Base-by-base conservation (phyloP, 768 basidiomycete species). In the Tulasnella sp. region DNA sequence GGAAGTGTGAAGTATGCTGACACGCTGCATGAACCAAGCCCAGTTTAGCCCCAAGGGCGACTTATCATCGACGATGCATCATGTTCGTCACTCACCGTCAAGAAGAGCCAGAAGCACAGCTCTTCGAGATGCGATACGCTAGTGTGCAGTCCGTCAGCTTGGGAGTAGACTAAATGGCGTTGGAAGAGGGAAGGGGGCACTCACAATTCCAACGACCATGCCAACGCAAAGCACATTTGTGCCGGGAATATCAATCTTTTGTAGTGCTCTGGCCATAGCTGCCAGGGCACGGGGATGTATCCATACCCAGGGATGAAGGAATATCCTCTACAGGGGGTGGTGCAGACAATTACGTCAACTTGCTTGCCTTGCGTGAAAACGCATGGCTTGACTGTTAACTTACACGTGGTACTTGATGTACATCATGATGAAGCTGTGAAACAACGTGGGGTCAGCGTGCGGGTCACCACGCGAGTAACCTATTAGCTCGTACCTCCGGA, bases 61-160 rank as follows among this genome's bases (percentile, higher is more conserved):
- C n/a, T n/a, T n/a, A n/a, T n/a, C n/a, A n/a, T n/a, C n/a, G n/a
- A n/a, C n/a, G n/a, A n/a, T n/a, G n/a, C n/a, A n/a, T n/a, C 24
- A 17, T 49, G 55, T 30, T 17, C 41, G 5, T 38, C 22, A 29
- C 54, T 34, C 48, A 61, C 49, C 22, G 59, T 52, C 21, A 91
- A 76, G 68, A 90, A 91, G 27, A 90, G 66, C 88, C 88, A 91
- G 66, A 89, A 90, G 0, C 82, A 74, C 12, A 90, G 75, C 67
- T 92, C 88, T 81, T 91, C 87, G 27, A 90, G 77, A 70, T 90
- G 87, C 1, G 88, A 43, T 4, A 62, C 62, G 24, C 62, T 62
- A 42, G 12, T n/a, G 49, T 17, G 87, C 38, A 86, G 76, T 12
- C 86, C 88, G 61, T 38, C 30, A 44, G 9, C 46, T n/a, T n/a